phyloP scores from a whole-genome alignment of 306 rosid genomes.

The Ammopiptanthus mongolicus region DNA sequence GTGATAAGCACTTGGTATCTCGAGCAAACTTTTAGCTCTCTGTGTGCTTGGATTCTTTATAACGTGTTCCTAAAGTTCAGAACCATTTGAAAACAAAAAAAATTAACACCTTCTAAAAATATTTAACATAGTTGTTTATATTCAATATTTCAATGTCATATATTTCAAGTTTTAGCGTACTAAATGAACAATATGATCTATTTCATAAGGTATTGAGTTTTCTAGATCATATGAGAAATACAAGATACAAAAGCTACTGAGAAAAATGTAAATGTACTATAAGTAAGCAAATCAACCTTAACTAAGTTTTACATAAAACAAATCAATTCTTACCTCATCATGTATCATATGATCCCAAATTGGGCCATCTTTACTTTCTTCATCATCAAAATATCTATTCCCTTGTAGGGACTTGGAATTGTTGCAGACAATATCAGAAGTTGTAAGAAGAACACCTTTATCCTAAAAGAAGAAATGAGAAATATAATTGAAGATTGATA shows the following conservation, averaged over 20 bases:
- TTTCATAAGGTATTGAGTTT: neutral
- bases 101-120: neutral
- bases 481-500: conserved; percentile 7
- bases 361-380: conserved; percentile 49
- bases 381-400: conserved; percentile 34
- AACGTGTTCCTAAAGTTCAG: conserved; percentile 72
- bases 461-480: conserved; percentile 38
- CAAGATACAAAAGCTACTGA: neutral
- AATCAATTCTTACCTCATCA: conserved; percentile 60
- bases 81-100: conserved; percentile 18
- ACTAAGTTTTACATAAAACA: neutral
- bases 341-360: conserved; percentile 97
- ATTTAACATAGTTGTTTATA: neutral
- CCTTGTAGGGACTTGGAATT: conserved; percentile 72
- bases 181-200: neutral
- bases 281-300: neutral
- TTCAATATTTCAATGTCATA: neutral
- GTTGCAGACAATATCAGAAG: conserved; percentile 87
- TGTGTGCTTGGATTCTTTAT: conserved; percentile 95
- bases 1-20: conserved; percentile 78
- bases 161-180: conserved; percentile 3
- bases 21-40: conserved; percentile 93
- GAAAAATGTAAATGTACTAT: neutral
- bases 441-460: conserved; percentile 90
- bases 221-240: neutral